Evolutionary conservation across 2,329 filamentous ascomycete genomes (phyloP), one percentile per base, ranked within the genome.

Genomic region (Myriosclerotinia duriaeana): DNA sequence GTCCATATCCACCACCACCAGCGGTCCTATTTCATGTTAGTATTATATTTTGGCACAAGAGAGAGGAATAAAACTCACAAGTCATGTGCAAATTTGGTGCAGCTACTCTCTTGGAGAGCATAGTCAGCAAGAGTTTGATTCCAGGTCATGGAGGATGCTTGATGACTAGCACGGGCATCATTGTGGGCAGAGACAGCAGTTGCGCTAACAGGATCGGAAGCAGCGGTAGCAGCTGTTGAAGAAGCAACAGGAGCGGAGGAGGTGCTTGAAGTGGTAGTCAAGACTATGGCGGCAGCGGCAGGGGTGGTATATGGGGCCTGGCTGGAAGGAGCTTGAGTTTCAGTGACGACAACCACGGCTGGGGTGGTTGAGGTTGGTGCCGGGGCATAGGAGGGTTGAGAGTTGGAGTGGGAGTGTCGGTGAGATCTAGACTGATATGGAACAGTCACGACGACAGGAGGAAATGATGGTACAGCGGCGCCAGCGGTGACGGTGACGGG

Each of bases 151-250:
- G 80, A 83, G 30, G 79, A 75, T 46, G 87, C 87, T 22, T 89
- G 89, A 84, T 97, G 92, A 81, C 95, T 96, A 75, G 82, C 77
- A 70, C 95, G 93, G 80, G 95, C 91, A 64, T 89, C 74, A 81
- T 97, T 97, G 88, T 98, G 95, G 77, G 65, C 64, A 54, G 67
- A 26, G 42, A 69, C 60, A 56, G 67, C 55, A 63, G 72, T 66
- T 58, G 72, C 62, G 15, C 2, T 64, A 26, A 55, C 34, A 66
- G 56, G 58, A 66, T 68, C 3, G 67, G 60, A 44, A 66, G 65
- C 59, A 44, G 71, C 42, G 42, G 69, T 52, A 46, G 62, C 40
- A 56, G 44, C 54, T 15, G 66, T 36, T 46, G 66, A 56, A 15
- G 42, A 12, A n/a, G 8, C 50, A 44, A 34, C 6, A 34, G 30